phyloP scores from a whole-genome alignment of 140 eudicot species.

The Erigeron philadelphicus region DNA sequence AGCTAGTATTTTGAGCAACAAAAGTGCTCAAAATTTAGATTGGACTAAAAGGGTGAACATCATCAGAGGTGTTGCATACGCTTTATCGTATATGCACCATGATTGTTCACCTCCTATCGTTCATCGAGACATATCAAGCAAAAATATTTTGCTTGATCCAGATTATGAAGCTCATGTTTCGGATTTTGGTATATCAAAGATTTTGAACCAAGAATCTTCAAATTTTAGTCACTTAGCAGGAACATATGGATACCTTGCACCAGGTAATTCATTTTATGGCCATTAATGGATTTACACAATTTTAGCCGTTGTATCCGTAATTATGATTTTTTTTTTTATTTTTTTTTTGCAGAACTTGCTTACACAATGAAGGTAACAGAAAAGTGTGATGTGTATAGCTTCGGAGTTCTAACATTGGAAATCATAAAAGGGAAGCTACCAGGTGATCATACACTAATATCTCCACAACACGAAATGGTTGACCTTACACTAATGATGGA shows the following conservation, averaged over 20 bases:
- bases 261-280: slow-evolving; percentile 10
- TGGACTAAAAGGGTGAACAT: slow-evolving; percentile 22
- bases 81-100: slow-evolving; percentile 30
- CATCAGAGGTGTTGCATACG: slow-evolving; percentile 15
- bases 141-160: slow-evolving; percentile 17
- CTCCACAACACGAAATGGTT: neutral
- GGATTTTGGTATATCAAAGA: slow-evolving; percentile 22
- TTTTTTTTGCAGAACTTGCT: slow-evolving; percentile 33
- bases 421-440: slow-evolving; percentile 30
- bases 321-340: no score
- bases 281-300: neutral
- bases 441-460: neutral
- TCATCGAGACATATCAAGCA: slow-evolving; percentile 26
- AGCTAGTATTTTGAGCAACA: neutral
- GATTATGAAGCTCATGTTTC: slow-evolving; percentile 16
- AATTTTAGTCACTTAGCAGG: slow-evolving; percentile 17
- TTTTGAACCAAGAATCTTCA: slow-evolving; percentile 21
- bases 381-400: slow-evolving; percentile 50
- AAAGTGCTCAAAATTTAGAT: neutral
- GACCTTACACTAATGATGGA: slow-evolving; percentile 22
- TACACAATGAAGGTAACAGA: slow-evolving; percentile 38
- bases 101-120: slow-evolving; percentile 23
- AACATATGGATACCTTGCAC: slow-evolving; percentile 28
- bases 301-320: neutral
- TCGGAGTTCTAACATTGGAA: slow-evolving; percentile 30